Conservation (phyloP, 768 basidiomycete genomes). For the Mycena indigotica region DNA sequence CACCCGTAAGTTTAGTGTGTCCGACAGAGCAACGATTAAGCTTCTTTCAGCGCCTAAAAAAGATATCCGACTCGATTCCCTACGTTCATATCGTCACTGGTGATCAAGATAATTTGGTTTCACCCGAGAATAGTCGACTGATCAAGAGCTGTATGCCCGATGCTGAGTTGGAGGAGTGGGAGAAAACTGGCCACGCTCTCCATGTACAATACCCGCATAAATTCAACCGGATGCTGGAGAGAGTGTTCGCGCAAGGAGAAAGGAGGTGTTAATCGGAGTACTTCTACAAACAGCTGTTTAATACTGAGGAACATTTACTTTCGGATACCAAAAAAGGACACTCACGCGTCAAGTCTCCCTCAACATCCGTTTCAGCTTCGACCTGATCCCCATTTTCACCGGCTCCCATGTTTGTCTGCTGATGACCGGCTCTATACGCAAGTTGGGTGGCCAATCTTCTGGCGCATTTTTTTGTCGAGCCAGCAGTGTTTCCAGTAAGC, state of each 20-base stretch:
- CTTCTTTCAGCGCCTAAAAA: constrained; percentile 37
- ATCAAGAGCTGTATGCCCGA: constrained; percentile 65
- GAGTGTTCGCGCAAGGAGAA: constrained; percentile 55
- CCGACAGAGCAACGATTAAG: neutral
- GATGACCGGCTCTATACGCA: constrained; percentile 52
- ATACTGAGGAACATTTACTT: too few species aligned
- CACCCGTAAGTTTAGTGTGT: constrained; percentile 26
- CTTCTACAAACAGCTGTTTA: too few species aligned
- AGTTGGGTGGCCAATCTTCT: constrained; percentile 47
- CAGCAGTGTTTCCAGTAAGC: constrained; percentile 46
- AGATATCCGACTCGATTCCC: constrained; percentile 57
- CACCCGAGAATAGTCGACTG: constrained; percentile 49
- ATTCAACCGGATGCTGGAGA: constrained; percentile 62
- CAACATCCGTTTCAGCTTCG: constrained; percentile 43
- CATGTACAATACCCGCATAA: constrained; percentile 47
- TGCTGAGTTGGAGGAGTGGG: constrained; percentile 58
- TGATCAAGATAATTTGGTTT: constrained; percentile 62
- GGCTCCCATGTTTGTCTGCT: constrained; percentile 41
- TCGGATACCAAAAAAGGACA: too few species aligned
- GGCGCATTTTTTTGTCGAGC: constrained; percentile 42
- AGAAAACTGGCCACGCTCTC: constrained; percentile 65
- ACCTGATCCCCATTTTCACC: constrained; percentile 39
- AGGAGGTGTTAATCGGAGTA: constrained; percentile 17
- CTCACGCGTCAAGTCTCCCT: constrained; percentile 33
- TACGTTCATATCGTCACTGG: constrained; percentile 73